Evolutionary conservation across 257 asterid species (phyloP), one percentile per base, ranked within the genome.

Genomic region (Lycium ferocissimum): DNA sequence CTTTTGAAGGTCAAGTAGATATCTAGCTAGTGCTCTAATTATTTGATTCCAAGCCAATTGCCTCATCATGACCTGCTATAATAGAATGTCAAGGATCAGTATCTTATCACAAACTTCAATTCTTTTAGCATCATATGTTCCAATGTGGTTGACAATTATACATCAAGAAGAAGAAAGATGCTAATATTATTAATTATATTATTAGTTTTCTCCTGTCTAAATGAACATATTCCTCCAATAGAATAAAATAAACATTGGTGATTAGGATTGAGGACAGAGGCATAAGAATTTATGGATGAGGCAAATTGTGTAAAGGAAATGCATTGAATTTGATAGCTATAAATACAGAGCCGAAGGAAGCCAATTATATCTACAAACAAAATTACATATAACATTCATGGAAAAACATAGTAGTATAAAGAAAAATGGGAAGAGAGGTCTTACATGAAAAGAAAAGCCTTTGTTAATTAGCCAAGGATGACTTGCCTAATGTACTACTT

Each of bases 391-490:
- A 4, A 71, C 37, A 72, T 18, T 71, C 57, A 43, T 43, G 18
- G 9, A 72, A 70, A 70, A 4, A 12, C 15, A 37, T 7, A 5
- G 8, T 54, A 14, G 45, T 26, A 22, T 51, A 79, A 3, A 53
- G 7, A 17, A 70, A 17, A 5, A 7, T 58, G 10, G 73, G 84
- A 59, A 81, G 73, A 59, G 40, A 59, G 84, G 7, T 22, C 84
- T 81, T 81, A 61, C 75, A 20, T 81, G 76, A 61, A 43, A 65
- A 61, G 84, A 65, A 81, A 20, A 57, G 22, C 0, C 20, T 62
- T 13, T 62, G 84, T 81, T 62, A 61, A 43, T 43, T 81, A 81
- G 61, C 76, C 76, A 81, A 81, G 61, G 84, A 81, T 81, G 76
- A 61, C 84, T 81, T 81, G 84, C 84, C 76, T 81, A 81, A 51